Conservation (phyloP, 2,329 filamentous ascomycete species). For the Colletotrichum sp. region DNA sequence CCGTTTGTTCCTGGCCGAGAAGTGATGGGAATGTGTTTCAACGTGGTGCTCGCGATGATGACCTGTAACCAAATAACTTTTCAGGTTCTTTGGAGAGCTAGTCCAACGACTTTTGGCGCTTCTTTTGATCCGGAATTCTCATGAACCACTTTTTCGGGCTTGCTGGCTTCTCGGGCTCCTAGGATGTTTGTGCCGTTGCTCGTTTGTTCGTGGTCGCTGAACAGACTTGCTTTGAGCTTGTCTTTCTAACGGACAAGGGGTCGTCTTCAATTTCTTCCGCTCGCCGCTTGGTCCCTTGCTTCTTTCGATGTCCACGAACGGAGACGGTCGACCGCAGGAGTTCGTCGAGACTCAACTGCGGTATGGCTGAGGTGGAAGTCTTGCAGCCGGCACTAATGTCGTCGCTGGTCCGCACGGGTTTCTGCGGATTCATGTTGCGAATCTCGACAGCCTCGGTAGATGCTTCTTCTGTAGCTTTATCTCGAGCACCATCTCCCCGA, state of each 20-base stretch:
- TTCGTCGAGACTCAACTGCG: too few relatives aligned
- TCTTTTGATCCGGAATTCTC: background rate
- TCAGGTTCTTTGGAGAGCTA: background rate
- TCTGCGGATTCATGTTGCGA: background rate
- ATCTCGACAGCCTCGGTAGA: background rate
- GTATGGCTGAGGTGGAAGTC: rapidly evolving
- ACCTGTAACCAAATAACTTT: background rate
- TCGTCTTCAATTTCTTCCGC: background rate
- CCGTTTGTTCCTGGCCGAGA: background rate
- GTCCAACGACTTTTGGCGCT: background rate
- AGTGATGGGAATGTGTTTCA: background rate
- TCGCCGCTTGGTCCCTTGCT: background rate
- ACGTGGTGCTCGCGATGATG: background rate
- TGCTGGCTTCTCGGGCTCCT: background rate
- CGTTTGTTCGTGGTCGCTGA: background rate
- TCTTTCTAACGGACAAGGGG: background rate
- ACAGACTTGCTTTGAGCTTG: background rate
- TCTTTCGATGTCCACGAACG: background rate
- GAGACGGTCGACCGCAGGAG: too few relatives aligned
- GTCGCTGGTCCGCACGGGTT: background rate
- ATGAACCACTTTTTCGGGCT: background rate
- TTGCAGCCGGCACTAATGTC: rapidly evolving
- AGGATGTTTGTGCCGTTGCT: background rate
- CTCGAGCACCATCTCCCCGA: too few relatives aligned
- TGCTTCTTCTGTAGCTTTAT: too few relatives aligned